phyloP scores from a whole-genome alignment of 768 basidiomycete genomes.

The Scleroderma citrinum region DNA sequence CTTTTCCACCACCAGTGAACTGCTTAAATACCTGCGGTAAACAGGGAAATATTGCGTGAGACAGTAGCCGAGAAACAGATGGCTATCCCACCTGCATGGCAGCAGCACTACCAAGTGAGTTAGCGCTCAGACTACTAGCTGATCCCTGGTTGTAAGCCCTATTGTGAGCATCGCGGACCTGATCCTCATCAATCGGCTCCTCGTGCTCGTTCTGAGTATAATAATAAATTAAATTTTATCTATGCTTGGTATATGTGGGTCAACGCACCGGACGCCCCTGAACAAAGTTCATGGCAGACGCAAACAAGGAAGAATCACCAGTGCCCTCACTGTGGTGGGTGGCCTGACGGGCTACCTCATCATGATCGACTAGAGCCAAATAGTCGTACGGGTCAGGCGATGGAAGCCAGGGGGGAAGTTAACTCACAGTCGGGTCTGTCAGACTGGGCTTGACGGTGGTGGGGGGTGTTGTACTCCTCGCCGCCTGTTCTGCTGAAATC shows the following conservation, averaged over 20 bases:
- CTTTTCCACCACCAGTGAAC: conserved; percentile 35
- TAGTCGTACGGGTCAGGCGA: conserved; percentile 6
- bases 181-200: conserved; percentile 51
- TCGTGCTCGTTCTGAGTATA: conserved; percentile 42
- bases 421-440: too few relatives aligned
- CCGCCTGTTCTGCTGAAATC: conserved; percentile 55
- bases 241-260: neutral
- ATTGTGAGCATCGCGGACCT: conserved; percentile 54
- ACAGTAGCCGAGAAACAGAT: too few relatives aligned
- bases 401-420: conserved; percentile 3
- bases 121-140: conserved; percentile 46
- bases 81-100: conserved; percentile 61
- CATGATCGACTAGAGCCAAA: conserved; percentile 48
- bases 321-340: conserved; percentile 43
- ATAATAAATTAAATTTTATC: neutral
- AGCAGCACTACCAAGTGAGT: conserved; percentile 68
- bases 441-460: conserved; percentile 32
- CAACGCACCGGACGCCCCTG: conserved; percentile 32
- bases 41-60: neutral
- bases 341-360: conserved; percentile 50
- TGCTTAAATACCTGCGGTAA: neutral
- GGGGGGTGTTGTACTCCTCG: conserved; percentile 52
- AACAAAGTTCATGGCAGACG: conserved; percentile 47
- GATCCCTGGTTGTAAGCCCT: conserved; percentile 54
- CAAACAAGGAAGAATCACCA: conserved; percentile 35